These are phyloP conservation scores for Talaromyces sp. DNA, from an alignment of 2,329 filamentous ascomycete genomes.

Conservation along the genomic window DNA sequence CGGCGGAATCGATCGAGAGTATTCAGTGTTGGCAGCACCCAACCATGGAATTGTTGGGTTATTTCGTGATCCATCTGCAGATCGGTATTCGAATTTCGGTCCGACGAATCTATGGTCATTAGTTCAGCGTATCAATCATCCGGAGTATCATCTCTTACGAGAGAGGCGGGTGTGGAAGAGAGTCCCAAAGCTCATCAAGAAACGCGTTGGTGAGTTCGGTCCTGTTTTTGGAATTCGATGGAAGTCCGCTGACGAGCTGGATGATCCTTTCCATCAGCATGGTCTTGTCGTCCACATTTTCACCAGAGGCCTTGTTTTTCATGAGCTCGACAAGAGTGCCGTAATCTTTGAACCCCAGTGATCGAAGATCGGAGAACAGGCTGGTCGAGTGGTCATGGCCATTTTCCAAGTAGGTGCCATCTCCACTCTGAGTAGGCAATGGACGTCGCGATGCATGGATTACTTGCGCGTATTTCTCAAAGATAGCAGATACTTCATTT, in stretches of 20 bases:
- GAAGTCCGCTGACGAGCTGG: slow-evolving; percentile 60
- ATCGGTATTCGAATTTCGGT: slow-evolving; percentile 59
- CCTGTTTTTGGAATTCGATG: slow-evolving; percentile 57
- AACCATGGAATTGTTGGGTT: slow-evolving; percentile 62
- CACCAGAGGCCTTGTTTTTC: slow-evolving; percentile 58
- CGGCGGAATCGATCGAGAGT: slow-evolving; percentile 60
- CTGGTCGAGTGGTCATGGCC: slow-evolving; percentile 44
- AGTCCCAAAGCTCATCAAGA: slow-evolving; percentile 65
- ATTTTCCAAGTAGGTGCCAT: slow-evolving; percentile 55
- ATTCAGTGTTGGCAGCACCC: slow-evolving; percentile 62
- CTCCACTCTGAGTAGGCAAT: slow-evolving; percentile 57
- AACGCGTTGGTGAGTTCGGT: slow-evolving; percentile 62
- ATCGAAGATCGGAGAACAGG: slow-evolving; percentile 54
- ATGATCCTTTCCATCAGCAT: slow-evolving; percentile 72
- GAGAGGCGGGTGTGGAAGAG: slow-evolving; percentile 66
- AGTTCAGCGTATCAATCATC: neutral
- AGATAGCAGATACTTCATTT: slow-evolving; percentile 37
- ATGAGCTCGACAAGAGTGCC: slow-evolving; percentile 59
- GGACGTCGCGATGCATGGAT: slow-evolving; percentile 56
- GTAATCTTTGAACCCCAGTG: slow-evolving; percentile 54
- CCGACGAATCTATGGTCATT: slow-evolving; percentile 35
- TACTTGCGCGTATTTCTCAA: slow-evolving; percentile 43
- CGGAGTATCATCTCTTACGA: slow-evolving; percentile 42
- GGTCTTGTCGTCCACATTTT: slow-evolving; percentile 66
- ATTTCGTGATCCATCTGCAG: slow-evolving; percentile 66